These are phyloP conservation scores for Penicillium decumbens DNA, from an alignment of 2,329 filamentous ascomycete genomes.

Conservation along the genomic window DNA sequence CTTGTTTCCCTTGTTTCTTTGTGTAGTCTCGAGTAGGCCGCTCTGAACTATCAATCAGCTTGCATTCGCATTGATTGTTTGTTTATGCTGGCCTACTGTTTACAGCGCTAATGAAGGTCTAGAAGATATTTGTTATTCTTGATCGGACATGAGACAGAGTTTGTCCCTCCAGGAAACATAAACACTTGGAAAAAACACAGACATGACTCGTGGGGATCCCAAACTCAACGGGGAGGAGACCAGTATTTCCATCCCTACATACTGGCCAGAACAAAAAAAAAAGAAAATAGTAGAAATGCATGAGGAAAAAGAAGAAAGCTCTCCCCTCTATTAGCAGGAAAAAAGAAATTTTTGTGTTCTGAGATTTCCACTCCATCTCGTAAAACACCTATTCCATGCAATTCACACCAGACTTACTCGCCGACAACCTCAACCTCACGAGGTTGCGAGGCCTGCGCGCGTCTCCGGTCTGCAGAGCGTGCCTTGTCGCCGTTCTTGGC, in stretches of 20 bases:
- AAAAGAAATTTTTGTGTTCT: conserved; percentile 18
- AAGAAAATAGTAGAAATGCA: conserved; percentile 19
- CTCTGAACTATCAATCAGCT: too few relatives aligned
- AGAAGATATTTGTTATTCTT: conserved; percentile 17
- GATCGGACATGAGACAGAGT: conserved; percentile 15
- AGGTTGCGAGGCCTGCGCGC: conserved; percentile 28
- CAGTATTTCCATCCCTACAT: conserved; percentile 22
- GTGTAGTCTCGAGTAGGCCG: background rate
- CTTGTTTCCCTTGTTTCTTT: background rate
- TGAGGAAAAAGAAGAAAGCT: conserved; percentile 7
- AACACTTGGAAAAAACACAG: conserved; percentile 22
- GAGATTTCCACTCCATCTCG: conserved; percentile 19
- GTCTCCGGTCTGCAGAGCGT: conserved; percentile 30
- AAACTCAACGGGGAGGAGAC: conserved; percentile 19
- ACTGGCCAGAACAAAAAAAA: conserved; percentile 17
- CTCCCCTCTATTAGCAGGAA: conserved; percentile 23
- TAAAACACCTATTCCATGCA: conserved; percentile 23
- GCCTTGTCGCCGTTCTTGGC: conserved; percentile 28
- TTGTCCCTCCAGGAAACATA: conserved; percentile 19
- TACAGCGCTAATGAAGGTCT: conserved; percentile 1
- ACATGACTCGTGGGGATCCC: conserved; percentile 28
- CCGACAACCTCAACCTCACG: conserved; percentile 38
- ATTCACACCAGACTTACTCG: conserved; percentile 18
- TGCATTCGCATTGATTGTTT: too few relatives aligned
- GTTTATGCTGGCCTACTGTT: too few relatives aligned